Evolutionary conservation across 495 filamentous ascomycete species (phyloP).

Genomic region (Penicillium goetzii): DNA sequence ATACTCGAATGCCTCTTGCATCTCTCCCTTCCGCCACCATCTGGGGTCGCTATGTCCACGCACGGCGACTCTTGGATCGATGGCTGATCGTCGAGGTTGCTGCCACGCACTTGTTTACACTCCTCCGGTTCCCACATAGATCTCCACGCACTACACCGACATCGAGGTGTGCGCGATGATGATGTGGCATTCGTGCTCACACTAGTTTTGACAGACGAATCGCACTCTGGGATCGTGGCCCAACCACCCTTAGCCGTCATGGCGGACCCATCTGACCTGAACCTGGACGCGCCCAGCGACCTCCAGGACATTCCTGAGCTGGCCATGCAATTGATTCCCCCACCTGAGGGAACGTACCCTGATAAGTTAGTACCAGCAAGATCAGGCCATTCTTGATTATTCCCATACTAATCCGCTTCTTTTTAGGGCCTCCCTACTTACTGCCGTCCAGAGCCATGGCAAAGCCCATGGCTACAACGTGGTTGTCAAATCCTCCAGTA

Average conservation of each 20-base stretch:
- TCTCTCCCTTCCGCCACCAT: constrained; percentile 13
- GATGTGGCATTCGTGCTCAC: constrained; percentile 26
- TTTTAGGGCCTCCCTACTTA: constrained; percentile 41
- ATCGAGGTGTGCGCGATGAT: constrained; percentile 16
- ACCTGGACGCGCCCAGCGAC: constrained; percentile 53
- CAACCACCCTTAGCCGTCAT: constrained; percentile 32
- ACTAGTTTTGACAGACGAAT: constrained; percentile 10
- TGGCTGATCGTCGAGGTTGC: constrained; percentile 33
- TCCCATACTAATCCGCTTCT: constrained; percentile 9
- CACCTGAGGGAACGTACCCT: constrained; percentile 50
- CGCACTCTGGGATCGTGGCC: constrained; percentile 17
- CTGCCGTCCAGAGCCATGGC: constrained; percentile 50
- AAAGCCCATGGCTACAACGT: constrained; percentile 53
- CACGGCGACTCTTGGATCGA: constrained; percentile 35
- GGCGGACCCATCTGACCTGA: constrained; percentile 50
- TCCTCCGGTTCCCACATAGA: constrained; percentile 16
- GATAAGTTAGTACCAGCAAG: constrained; percentile 42
- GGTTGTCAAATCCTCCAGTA: constrained; percentile 54
- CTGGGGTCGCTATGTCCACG: constrained; percentile 45
- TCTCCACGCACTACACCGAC: constrained; percentile 11
- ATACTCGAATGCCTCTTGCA: background rate
- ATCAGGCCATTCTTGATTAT: background rate
- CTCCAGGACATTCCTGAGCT: constrained; percentile 54
- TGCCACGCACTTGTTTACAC: constrained; percentile 51
- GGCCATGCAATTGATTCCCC: constrained; percentile 48